A percentile compares a stretch with the other conserved stretches of the same genome.
Conservation (phyloP, 2,329 filamentous ascomycete genomes). For the Neobulgaria alba region DNA sequence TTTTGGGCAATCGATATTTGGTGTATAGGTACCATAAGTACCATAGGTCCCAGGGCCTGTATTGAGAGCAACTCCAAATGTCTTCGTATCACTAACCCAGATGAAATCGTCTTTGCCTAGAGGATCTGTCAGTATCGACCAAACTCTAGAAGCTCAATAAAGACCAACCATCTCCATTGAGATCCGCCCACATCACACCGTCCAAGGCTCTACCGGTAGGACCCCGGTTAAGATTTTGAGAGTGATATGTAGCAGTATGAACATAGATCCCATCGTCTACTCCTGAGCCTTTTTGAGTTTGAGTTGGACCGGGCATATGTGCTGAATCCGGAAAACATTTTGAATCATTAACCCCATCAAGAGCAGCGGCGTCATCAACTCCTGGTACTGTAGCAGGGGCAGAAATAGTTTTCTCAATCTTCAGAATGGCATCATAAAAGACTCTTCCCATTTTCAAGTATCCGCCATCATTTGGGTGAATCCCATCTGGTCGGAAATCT, state of each 20-base stretch:
- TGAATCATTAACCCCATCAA: neutral
- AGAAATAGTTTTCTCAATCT: neutral
- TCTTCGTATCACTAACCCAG: neutral
- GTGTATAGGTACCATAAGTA: neutral
- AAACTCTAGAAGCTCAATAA: neutral
- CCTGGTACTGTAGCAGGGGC: neutral
- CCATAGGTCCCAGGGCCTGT: neutral
- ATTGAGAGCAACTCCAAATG: neutral
- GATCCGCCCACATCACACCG: neutral
- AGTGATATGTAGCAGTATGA: neutral
- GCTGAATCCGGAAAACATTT: neutral
- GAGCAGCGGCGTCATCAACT: neutral
- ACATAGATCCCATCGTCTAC: neutral
- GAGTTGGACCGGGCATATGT: neutral
- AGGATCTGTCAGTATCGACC: neutral
- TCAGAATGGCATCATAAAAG: neutral
- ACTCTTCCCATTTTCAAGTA: slow-evolving; percentile 4
- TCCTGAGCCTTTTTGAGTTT: neutral
- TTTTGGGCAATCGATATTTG: neutral
- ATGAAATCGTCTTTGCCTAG: neutral
- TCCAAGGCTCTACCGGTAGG: neutral
- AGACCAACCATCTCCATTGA: neutral
- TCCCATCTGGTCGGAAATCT: neutral
- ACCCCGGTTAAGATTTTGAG: neutral
- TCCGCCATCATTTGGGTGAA: slow-evolving; percentile 2